phyloP scores from a whole-genome alignment of 179 eudicot species.

The Silene coronaria region DNA sequence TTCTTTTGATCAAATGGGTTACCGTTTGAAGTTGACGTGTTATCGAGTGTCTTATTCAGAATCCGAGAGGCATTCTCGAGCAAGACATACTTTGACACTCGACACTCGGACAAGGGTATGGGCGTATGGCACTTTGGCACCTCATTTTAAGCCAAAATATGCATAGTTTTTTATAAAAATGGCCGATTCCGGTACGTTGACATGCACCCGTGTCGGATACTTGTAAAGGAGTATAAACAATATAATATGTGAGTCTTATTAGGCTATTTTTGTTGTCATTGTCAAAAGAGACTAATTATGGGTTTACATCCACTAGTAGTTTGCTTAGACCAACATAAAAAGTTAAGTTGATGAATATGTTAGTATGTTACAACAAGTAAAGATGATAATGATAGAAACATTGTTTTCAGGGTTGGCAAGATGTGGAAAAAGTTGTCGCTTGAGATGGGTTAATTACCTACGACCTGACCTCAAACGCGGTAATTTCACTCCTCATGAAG shows the following conservation, averaged over 20 bases:
- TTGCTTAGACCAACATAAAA: slow-evolving; percentile 1
- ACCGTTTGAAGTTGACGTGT: neutral
- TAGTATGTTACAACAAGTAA: too few species aligned
- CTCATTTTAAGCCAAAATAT: too few species aligned
- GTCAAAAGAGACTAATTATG: neutral
- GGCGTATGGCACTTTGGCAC: too few species aligned
- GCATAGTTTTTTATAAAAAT: neutral
- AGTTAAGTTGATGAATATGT: neutral
- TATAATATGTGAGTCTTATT: neutral
- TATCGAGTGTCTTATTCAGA: too few species aligned
- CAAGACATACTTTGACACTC: too few species aligned
- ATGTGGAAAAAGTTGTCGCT: slow-evolving; percentile 85
- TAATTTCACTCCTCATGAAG: slow-evolving; percentile 55
- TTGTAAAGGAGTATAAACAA: too few species aligned
- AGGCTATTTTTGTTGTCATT: neutral
- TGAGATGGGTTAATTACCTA: slow-evolving; percentile 87
- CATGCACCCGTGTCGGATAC: too few species aligned
- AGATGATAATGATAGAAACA: neutral
- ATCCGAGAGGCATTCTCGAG: too few species aligned
- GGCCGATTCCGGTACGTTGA: too few species aligned
- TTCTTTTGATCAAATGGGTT: neutral
- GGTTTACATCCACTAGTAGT: neutral
- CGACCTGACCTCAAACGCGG: slow-evolving; percentile 73
- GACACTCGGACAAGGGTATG: too few species aligned
- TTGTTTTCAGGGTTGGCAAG: slow-evolving; percentile 48